Conservation (phyloP, 1,284 basidiomycete genomes). For the Papiliotrema laurentii region DNA sequence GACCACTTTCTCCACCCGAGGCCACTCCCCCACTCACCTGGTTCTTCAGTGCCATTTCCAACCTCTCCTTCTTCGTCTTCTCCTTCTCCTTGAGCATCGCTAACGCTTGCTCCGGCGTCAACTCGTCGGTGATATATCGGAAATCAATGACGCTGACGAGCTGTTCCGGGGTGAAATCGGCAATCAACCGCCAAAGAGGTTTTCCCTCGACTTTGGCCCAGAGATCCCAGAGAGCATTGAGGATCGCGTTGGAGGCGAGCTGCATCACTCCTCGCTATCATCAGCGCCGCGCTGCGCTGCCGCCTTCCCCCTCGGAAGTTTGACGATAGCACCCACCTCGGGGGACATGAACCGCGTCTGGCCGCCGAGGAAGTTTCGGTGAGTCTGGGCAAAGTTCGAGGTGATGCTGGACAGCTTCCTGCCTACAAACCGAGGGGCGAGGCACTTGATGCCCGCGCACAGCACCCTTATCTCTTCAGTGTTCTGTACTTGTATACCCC, state of each 20-base stretch:
- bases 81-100: constrained; percentile 69
- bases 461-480: not conserved
- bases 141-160: constrained; percentile 74
- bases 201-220: constrained; percentile 50
- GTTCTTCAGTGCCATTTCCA: constrained; percentile 56
- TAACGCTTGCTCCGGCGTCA: constrained; percentile 81
- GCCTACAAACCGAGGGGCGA: constrained; percentile 17
- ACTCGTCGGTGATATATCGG: constrained; percentile 83
- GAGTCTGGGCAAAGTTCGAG: constrained; percentile 11
- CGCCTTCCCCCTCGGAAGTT: not conserved
- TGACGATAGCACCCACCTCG: not conserved
- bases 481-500: not conserved
- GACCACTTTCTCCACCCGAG: no score
- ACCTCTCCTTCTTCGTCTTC: constrained; percentile 66
- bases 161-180: constrained; percentile 60
- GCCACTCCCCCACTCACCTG: not conserved
- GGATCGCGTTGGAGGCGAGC: constrained; percentile 50
- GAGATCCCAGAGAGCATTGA: constrained; percentile 50
- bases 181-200: constrained; percentile 53
- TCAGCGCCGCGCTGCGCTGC: not conserved
- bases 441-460: constrained; percentile 3
- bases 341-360: constrained; percentile 14
- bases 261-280: constrained; percentile 49
- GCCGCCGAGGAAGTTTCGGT: constrained; percentile 15
- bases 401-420: constrained; percentile 11